phyloP scores from a whole-genome alignment of 2,329 filamentous ascomycete species.

The Sarocladium oryzae region DNA sequence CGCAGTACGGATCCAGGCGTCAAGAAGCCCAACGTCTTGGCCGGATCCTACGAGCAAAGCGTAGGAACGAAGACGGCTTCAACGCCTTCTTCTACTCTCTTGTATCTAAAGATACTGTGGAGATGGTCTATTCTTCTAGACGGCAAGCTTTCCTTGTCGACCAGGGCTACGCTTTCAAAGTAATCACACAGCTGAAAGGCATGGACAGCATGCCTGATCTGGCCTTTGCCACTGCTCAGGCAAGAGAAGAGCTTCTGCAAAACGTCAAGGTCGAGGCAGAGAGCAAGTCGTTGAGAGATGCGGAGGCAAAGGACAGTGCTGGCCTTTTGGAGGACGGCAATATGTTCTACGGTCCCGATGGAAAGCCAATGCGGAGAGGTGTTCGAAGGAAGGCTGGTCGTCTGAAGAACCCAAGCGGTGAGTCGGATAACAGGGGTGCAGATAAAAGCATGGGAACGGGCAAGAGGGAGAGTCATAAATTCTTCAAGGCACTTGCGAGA shows the following conservation, averaged over 20 bases:
- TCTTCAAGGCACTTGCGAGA: too few species aligned
- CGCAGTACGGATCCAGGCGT: conserved; percentile 87
- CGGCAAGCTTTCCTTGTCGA: conserved; percentile 95
- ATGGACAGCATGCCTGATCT: conserved; percentile 79
- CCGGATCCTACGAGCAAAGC: conserved; percentile 88
- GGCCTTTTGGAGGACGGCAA: too few species aligned
- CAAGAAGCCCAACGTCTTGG: conserved; percentile 90
- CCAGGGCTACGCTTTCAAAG: conserved; percentile 97
- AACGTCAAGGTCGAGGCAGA: conserved; percentile 88
- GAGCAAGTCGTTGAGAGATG: too few species aligned
- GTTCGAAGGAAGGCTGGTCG: too few species aligned
- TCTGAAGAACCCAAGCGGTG: too few species aligned
- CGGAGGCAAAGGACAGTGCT: too few species aligned
- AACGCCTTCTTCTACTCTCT: conserved; percentile 99
- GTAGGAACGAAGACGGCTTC: conserved; percentile 94
- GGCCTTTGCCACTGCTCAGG: conserved; percentile 69
- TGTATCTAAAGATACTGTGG: conserved; percentile 93
- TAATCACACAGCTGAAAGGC: conserved; percentile 90
- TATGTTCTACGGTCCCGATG: too few species aligned
- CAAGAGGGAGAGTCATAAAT: too few species aligned
- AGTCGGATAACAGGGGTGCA: too few species aligned
- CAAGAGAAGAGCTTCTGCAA: conserved; percentile 79
- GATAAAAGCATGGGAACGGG: too few species aligned
- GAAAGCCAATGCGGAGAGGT: too few species aligned
- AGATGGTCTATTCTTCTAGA: conserved; percentile 97